These are phyloP conservation scores for Aegilops umbellulata DNA, from an alignment of 176 grass and related monocot genomes.

Conservation along the genomic window DNA sequence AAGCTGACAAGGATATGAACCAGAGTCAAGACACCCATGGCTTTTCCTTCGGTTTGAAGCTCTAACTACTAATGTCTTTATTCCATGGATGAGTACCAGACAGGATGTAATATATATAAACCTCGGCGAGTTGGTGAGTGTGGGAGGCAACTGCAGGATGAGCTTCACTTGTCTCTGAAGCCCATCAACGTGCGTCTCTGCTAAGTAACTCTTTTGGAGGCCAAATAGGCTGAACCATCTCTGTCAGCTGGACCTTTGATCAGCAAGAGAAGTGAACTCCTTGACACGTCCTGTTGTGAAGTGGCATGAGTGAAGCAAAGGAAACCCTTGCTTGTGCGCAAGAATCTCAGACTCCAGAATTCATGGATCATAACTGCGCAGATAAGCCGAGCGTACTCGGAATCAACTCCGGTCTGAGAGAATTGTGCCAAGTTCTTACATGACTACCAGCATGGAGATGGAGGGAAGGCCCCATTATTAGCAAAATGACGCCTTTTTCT, in stretches of 20 bases:
- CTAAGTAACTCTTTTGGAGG: constrained; percentile 28
- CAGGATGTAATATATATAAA: constrained; percentile 50
- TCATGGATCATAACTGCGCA: not conserved
- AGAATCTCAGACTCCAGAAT: constrained; percentile 23
- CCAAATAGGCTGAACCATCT: constrained; percentile 32
- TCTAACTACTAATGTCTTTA: constrained; percentile 21
- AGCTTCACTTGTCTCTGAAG: constrained; percentile 56
- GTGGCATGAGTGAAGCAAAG: constrained; percentile 29
- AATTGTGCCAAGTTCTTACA: not conserved
- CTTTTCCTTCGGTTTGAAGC: constrained; percentile 6
- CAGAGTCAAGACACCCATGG: constrained; percentile 48
- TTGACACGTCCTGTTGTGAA: constrained; percentile 27
- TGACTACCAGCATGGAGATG: not conserved
- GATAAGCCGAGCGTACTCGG: not conserved
- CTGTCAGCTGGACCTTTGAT: constrained; percentile 42
- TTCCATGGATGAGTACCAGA: constrained; percentile 22
- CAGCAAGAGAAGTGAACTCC: constrained; percentile 26
- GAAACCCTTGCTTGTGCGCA: constrained; percentile 36
- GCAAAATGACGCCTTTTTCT: not conserved
- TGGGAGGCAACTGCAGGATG: constrained; percentile 40
- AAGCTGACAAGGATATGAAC: constrained; percentile 57
- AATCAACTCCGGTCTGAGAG: not conserved
- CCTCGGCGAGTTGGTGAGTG: constrained; percentile 42
- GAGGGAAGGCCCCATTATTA: not conserved
- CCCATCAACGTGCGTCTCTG: constrained; percentile 31